Conservation (phyloP, 371 early-diverging fungal genomes). For the Actinomortierella wolfii region DNA sequence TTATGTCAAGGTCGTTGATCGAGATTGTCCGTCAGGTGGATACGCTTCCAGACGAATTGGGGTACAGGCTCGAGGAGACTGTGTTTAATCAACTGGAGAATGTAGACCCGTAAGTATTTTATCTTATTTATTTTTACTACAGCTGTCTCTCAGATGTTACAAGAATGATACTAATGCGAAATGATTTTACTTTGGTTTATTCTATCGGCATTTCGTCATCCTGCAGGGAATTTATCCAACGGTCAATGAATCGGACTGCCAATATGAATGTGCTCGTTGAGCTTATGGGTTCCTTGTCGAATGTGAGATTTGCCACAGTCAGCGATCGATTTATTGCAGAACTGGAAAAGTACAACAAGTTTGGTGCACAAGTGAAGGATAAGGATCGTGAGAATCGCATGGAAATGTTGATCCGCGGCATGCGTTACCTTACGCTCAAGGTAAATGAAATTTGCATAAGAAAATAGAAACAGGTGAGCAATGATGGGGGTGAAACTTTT, state of each 20-base stretch:
- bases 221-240: constrained; percentile 71
- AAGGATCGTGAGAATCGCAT: constrained; percentile 79
- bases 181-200: not conserved
- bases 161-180: not conserved
- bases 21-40: constrained; percentile 81
- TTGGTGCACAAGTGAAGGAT: constrained; percentile 48
- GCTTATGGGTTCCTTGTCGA: constrained; percentile 87
- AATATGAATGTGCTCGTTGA: constrained; percentile 89
- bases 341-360: constrained; percentile 66
- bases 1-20: constrained; percentile 85
- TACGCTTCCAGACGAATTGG: constrained; percentile 83
- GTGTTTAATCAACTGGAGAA: constrained; percentile 89
- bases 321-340: constrained; percentile 93
- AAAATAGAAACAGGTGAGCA: constrained; percentile 9
- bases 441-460: constrained; percentile 41
- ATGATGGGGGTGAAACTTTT: not conserved
- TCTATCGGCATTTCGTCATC: not conserved
- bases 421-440: constrained; percentile 90
- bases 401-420: constrained; percentile 86
- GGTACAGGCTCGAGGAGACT: constrained; percentile 88
- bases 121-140: not conserved
- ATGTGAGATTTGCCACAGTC: constrained; percentile 88
- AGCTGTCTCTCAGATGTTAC: not conserved
- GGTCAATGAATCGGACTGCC: constrained; percentile 82
- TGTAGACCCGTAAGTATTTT: constrained; percentile 80